A percentile compares a stretch with the other conserved stretches of the same genome.
phyloP scores from a whole-genome alignment of 345 rosid genomes.

The Eucalyptus leucophloia region DNA sequence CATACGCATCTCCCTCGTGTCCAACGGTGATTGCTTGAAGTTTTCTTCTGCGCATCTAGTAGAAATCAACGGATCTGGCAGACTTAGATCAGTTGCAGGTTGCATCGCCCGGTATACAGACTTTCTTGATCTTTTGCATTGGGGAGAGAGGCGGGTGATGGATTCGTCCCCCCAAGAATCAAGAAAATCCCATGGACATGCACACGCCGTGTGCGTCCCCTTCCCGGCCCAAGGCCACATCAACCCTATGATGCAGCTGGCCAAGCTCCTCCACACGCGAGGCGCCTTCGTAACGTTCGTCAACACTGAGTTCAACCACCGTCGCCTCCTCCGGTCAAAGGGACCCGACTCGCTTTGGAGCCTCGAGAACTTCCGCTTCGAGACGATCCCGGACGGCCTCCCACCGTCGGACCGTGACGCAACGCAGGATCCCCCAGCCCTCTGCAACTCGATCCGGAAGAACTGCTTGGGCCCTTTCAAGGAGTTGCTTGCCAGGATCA shows the following conservation, averaged over 20 bases:
- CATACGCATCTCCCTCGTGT: not conserved
- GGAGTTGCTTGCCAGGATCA: conserved; percentile 2
- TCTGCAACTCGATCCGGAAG: not conserved
- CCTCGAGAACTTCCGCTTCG: not conserved
- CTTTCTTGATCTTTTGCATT: not conserved
- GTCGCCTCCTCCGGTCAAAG: not conserved
- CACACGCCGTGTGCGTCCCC: conserved; percentile 15
- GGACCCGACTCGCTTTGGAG: not conserved
- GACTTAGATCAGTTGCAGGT: not conserved
- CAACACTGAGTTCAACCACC: conserved; percentile 14
- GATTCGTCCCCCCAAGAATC: not conserved
- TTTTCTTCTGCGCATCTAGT: not conserved
- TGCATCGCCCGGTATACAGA: not conserved
- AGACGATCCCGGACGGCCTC: conserved; percentile 14
- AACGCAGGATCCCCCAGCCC: not conserved
- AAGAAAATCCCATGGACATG: not conserved
- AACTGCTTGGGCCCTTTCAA: conserved; percentile 6
- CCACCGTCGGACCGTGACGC: conserved; percentile 3
- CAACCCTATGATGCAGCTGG: conserved; percentile 17
- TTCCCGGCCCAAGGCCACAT: conserved; percentile 29
- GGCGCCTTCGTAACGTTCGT: conserved; percentile 27
- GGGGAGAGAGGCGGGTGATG: not conserved
- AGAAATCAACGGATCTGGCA: not conserved
- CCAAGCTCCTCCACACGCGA: conserved; percentile 20
- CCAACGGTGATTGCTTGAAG: not conserved